Conservation (phyloP, 495 filamentous ascomycete species). For the Penicillium canariense region DNA sequence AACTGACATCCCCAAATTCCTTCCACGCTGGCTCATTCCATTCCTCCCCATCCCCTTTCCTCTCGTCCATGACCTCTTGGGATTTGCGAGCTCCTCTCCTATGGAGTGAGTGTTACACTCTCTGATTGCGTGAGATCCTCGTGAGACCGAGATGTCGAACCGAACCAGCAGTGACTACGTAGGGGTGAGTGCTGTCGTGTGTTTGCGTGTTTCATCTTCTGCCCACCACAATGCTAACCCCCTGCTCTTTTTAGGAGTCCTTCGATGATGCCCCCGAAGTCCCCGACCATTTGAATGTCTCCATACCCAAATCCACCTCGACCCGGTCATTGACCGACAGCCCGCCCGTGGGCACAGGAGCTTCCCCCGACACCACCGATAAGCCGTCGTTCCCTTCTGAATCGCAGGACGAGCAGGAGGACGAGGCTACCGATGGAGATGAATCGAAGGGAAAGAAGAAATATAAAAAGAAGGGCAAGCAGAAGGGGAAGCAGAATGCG, state of each 20-base stretch:
- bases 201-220: slow-evolving; percentile 7
- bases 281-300: slow-evolving; percentile 32
- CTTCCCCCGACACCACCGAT: slow-evolving; percentile 38
- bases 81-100: slow-evolving; percentile 13
- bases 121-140: slow-evolving; percentile 18
- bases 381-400: slow-evolving; percentile 33
- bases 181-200: slow-evolving; percentile 40
- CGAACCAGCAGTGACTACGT: slow-evolving; percentile 49
- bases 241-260: slow-evolving; percentile 52
- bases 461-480: slow-evolving; percentile 28
- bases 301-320: slow-evolving; percentile 38
- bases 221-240: slow-evolving; percentile 15
- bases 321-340: slow-evolving; percentile 51
- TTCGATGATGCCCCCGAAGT: slow-evolving; percentile 75
- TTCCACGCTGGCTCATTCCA: slow-evolving; percentile 23
- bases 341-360: slow-evolving; percentile 37
- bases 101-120: slow-evolving; percentile 22
- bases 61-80: slow-evolving; percentile 10
- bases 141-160: slow-evolving; percentile 32
- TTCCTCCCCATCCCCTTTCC: slow-evolving; percentile 9
- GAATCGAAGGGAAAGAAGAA: slow-evolving; percentile 10
- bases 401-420: slow-evolving; percentile 31
- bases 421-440: slow-evolving; percentile 8
- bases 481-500: slow-evolving; percentile 16
- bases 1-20: slow-evolving; percentile 24